Percentiles rank a stretch among this genome's conserved stretches.
These are phyloP conservation scores for Psilocybe sp. DNA, from an alignment of 768 basidiomycete species.

Conservation along the genomic window DNA sequence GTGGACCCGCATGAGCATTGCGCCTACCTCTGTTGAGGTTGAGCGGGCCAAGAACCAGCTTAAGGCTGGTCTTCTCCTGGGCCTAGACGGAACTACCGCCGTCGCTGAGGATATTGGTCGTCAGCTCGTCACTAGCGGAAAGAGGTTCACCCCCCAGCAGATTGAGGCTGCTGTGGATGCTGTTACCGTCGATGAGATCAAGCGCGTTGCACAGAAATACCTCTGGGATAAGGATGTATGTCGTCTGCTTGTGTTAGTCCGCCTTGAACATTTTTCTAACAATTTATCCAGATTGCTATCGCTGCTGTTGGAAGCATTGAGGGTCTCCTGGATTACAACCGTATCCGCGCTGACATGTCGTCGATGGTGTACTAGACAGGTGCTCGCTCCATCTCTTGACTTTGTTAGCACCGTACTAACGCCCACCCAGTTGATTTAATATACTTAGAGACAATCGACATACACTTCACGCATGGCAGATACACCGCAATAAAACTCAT, in stretches of 20 bases:
- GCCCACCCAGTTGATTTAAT: too few species aligned
- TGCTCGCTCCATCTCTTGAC: too few species aligned
- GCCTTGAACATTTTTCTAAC: conserved; percentile 6
- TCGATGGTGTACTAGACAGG: conserved; percentile 66
- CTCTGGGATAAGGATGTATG: conserved; percentile 94
- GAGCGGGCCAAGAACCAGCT: conserved; percentile 98
- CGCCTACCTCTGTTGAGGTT: conserved; percentile 81
- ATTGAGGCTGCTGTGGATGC: conserved; percentile 92
- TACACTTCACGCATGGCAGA: too few species aligned
- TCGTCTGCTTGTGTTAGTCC: conserved; percentile 12
- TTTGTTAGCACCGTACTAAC: too few species aligned
- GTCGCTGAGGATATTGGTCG: conserved; percentile 98
- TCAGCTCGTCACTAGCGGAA: conserved; percentile 93
- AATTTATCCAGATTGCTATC: conserved; percentile 59
- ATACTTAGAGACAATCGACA: too few species aligned
- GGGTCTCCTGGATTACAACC: conserved; percentile 93
- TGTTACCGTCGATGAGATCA: conserved; percentile 85
- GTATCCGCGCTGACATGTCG: conserved; percentile 80
- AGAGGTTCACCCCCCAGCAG: conserved; percentile 86
- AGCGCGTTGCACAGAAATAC: conserved; percentile 93
- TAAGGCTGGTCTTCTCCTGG: conserved; percentile 88
- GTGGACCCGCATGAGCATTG: conserved; percentile 93
- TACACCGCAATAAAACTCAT: too few species aligned
- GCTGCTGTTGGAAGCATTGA: conserved; percentile 90
- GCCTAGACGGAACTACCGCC: conserved; percentile 93